These are phyloP conservation scores for Paecilomyces fulvus DNA, from an alignment of 2,329 filamentous ascomycete species.

Conservation along the genomic window DNA sequence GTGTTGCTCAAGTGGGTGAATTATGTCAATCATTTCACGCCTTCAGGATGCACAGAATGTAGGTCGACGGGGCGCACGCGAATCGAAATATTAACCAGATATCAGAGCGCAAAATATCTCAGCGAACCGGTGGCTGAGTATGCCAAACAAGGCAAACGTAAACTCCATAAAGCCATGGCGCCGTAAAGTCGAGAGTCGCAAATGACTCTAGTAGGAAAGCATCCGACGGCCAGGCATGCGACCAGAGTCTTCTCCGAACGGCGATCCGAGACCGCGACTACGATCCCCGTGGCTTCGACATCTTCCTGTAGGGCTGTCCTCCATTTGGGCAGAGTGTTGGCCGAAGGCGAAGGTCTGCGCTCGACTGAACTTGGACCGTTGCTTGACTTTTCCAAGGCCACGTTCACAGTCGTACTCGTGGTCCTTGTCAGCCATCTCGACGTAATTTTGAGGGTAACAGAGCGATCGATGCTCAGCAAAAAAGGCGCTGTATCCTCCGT, in stretches of 20 bases:
- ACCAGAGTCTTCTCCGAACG: constrained; percentile 25
- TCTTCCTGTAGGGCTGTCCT: constrained; percentile 54
- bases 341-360: constrained; percentile 96
- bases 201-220: constrained; percentile 30
- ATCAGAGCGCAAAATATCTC: background rate
- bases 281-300: constrained; percentile 29
- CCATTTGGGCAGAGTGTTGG: constrained; percentile 53
- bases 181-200: constrained; percentile 1
- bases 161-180: constrained; percentile 10
- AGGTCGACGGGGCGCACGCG: background rate
- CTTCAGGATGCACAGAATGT: constrained; percentile 1
- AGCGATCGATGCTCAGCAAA: constrained; percentile 68
- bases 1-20: background rate
- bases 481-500: constrained; percentile 93
- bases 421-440: constrained; percentile 90
- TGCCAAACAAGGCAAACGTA: constrained; percentile 6
- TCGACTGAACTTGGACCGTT: constrained; percentile 73
- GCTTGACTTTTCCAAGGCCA: constrained; percentile 86
- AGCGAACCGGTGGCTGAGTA: background rate
- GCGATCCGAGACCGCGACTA: constrained; percentile 23
- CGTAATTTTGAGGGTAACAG: constrained; percentile 91
- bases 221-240: constrained; percentile 35
- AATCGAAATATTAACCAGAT: constrained; percentile 10
- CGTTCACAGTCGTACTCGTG: constrained; percentile 90
- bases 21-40: constrained; percentile 4